These are phyloP conservation scores for Pleurotus ostreatus DNA, from an alignment of 768 basidiomycete species.

Conservation along the genomic window DNA sequence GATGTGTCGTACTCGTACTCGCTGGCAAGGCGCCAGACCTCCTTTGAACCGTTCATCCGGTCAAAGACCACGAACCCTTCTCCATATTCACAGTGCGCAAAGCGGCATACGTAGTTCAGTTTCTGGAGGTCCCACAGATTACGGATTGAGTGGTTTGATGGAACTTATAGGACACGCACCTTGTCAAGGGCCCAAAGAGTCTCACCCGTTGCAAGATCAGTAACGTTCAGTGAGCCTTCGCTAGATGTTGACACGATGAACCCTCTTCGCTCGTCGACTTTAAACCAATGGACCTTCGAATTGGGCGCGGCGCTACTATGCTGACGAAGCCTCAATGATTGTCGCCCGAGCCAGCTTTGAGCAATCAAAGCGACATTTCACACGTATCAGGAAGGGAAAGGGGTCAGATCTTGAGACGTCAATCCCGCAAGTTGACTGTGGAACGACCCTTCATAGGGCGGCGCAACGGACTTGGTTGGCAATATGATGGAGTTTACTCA, in stretches of 20 bases:
- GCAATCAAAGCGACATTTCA: constrained; percentile 27
- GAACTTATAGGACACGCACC: constrained; percentile 28
- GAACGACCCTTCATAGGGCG: no score
- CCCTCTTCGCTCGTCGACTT: constrained; percentile 62
- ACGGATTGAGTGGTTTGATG: neutral
- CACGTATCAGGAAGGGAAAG: no score
- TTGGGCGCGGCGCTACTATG: constrained; percentile 21
- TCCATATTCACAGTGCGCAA: constrained; percentile 73
- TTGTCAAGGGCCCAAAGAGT: constrained; percentile 58
- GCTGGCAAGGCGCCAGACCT: constrained; percentile 62
- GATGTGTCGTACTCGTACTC: constrained; percentile 22
- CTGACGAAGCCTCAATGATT: constrained; percentile 32
- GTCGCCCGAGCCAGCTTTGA: constrained; percentile 53
- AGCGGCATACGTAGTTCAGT: constrained; percentile 46
- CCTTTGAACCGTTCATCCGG: constrained; percentile 49
- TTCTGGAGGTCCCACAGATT: neutral
- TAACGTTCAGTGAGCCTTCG: constrained; percentile 55
- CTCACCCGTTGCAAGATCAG: constrained; percentile 43
- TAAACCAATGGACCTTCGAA: constrained; percentile 64
- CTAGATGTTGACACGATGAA: constrained; percentile 56
- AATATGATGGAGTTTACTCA: no score
- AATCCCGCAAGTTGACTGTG: no score
- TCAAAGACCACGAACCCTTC: constrained; percentile 72
- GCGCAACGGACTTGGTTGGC: no score
- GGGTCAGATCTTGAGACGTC: no score